These are phyloP conservation scores for Rosa lucieae DNA, from an alignment of 306 rosid genomes.

Conservation along the genomic window DNA sequence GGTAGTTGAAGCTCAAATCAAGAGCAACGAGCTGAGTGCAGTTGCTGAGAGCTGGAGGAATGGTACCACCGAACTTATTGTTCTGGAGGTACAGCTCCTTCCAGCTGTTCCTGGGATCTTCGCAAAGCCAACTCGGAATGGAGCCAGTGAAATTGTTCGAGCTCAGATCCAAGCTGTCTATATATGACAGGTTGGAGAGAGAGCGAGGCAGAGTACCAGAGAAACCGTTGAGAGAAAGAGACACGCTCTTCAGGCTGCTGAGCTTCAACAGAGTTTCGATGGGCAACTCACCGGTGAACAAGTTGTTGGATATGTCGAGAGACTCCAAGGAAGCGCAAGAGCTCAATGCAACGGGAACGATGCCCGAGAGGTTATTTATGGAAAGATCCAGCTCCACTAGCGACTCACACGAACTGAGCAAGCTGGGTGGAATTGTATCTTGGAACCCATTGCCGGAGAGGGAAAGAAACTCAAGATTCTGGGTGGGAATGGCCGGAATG, in stretches of 20 bases:
- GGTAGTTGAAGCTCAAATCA: slow-evolving; percentile 84
- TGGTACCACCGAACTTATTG: slow-evolving; percentile 57
- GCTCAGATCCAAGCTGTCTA: slow-evolving; percentile 83
- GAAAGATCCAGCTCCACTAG: slow-evolving; percentile 64
- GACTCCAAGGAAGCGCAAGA: slow-evolving; percentile 44
- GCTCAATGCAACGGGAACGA: slow-evolving; percentile 46
- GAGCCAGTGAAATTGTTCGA: slow-evolving; percentile 61
- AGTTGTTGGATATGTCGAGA: slow-evolving; percentile 59
- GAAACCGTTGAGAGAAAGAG: slow-evolving; percentile 48
- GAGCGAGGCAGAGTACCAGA: slow-evolving; percentile 51
- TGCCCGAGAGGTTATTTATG: slow-evolving; percentile 47
- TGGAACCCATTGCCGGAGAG: slow-evolving; percentile 50
- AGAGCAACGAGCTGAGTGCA: slow-evolving; percentile 75
- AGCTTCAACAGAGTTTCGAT: slow-evolving; percentile 47
- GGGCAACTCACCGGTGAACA: slow-evolving; percentile 56
- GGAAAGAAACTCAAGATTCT: slow-evolving; percentile 44
- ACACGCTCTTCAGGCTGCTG: slow-evolving; percentile 39
- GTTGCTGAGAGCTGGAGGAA: slow-evolving; percentile 71
- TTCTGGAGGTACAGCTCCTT: slow-evolving; percentile 72
- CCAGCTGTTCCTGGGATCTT: slow-evolving; percentile 39
- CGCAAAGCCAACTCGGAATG: slow-evolving; percentile 55
- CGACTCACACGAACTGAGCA: slow-evolving; percentile 46
- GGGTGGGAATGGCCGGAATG: slow-evolving; percentile 52
- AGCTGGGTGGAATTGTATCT: slow-evolving; percentile 47
- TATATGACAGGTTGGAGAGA: slow-evolving; percentile 38